These are phyloP conservation scores for Pythium apleroticum DNA, from an alignment of 352 stramenopile species.

Conservation along the genomic window DNA sequence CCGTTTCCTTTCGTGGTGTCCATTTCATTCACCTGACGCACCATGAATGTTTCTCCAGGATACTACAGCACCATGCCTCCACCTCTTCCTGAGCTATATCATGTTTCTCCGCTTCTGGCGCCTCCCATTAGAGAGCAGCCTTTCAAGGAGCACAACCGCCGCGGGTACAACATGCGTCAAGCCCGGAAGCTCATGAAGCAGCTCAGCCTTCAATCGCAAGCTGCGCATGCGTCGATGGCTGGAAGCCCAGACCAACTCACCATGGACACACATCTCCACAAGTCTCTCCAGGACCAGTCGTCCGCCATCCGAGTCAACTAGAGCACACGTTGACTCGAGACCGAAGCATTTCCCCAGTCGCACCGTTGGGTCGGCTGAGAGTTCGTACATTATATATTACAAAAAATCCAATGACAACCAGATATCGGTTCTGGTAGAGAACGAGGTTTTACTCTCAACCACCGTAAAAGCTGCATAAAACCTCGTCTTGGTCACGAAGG, in stretches of 20 bases:
- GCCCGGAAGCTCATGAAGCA: conserved; percentile 36
- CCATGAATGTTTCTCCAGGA: neutral
- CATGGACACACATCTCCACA: neutral
- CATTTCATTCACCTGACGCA: neutral
- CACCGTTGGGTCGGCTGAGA: neutral
- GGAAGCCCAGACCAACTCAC: neutral
- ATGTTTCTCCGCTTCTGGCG: too few species aligned
- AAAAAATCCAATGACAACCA: neutral
- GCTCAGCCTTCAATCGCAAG: conserved; percentile 7
- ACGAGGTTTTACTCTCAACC: conserved; percentile 18
- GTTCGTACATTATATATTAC: conserved; percentile 15
- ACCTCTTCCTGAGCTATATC: neutral
- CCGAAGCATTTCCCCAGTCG: neutral
- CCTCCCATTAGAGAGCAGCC: neutral
- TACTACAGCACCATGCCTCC: neutral
- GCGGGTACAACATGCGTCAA: conserved; percentile 66
- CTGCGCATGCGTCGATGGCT: neutral
- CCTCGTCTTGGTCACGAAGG: conserved; percentile 2
- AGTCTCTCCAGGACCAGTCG: neutral
- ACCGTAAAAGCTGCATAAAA: conserved; percentile 1
- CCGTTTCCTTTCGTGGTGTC: too few species aligned
- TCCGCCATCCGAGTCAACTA: conserved; percentile 17
- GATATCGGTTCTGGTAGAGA: conserved; percentile 11
- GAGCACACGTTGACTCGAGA: conserved; percentile 3
- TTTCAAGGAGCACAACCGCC: conserved; percentile 73